Percentiles rank a stretch among this genome's conserved stretches.
These are phyloP conservation scores for Acrasis kona DNA, from an alignment of 78 protist species.

Conservation along the genomic window DNA sequence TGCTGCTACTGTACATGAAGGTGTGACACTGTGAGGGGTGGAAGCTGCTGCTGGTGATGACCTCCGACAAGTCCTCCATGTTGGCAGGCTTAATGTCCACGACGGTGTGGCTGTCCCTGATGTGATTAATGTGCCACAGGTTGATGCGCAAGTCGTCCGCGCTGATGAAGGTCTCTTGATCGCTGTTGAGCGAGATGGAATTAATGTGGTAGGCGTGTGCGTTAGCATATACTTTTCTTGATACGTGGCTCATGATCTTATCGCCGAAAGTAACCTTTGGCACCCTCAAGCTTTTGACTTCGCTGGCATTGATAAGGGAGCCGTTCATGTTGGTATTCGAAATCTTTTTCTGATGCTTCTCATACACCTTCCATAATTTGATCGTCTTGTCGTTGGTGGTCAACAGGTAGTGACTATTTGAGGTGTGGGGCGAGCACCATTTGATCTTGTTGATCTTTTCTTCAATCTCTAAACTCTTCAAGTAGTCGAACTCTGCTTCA, in stretches of 20 bases:
- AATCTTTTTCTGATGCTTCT: slow-evolving; percentile 18
- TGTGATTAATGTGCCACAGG: slow-evolving; percentile 82
- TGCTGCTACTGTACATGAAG: slow-evolving; percentile 73
- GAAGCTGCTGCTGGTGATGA: slow-evolving; percentile 87
- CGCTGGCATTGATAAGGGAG: slow-evolving; percentile 7
- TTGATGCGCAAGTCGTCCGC: slow-evolving; percentile 96
- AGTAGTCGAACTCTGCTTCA: slow-evolving; percentile 94
- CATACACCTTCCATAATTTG: slow-evolving; percentile 91
- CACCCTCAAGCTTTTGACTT: neutral
- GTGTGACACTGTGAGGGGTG: slow-evolving; percentile 78
- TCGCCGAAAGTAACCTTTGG: slow-evolving; percentile 14
- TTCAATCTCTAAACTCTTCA: slow-evolving; percentile 92
- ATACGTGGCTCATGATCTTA: neutral
- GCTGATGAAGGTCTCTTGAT: slow-evolving; percentile 75
- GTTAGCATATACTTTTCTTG: slow-evolving; percentile 68
- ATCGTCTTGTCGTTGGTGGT: slow-evolving; percentile 87
- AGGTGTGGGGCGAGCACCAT: slow-evolving; percentile 81
- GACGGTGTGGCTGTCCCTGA: slow-evolving; percentile 65
- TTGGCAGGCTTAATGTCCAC: slow-evolving; percentile 95
- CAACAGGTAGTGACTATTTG: neutral
- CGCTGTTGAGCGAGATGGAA: slow-evolving; percentile 64
- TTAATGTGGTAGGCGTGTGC: slow-evolving; percentile 98
- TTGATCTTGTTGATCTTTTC: slow-evolving; percentile 93
- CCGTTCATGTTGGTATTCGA: neutral
- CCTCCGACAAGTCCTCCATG: slow-evolving; percentile 96